Percentiles rank a stretch among this genome's conserved stretches.
Conservation (phyloP, 192 early-diverging fungal genomes). For the Chytriomyces sp. region DNA sequence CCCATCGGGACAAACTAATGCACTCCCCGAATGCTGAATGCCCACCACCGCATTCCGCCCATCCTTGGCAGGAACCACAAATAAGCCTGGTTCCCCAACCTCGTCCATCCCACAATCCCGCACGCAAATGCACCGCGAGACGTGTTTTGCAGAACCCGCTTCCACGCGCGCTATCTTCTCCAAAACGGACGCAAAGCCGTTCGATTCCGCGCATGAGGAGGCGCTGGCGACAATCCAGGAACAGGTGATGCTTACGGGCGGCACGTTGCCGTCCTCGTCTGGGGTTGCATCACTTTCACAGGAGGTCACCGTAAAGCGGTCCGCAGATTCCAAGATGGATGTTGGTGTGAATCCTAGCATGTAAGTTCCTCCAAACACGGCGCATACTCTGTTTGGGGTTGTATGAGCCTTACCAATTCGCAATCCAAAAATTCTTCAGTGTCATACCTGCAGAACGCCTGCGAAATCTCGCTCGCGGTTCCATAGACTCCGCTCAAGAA, state of each 20-base stretch:
- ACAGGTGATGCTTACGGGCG: too few relatives aligned
- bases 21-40: slow-evolving; percentile 17
- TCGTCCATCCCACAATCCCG: not conserved
- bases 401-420: not conserved
- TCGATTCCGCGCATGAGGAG: too few relatives aligned
- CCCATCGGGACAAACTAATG: slow-evolving; percentile 20
- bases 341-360: slow-evolving; percentile 55
- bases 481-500: slow-evolving; percentile 87
- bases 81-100: slow-evolving; percentile 18
- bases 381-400: slow-evolving; percentile 62
- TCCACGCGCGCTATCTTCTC: not conserved
- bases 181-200: not conserved
- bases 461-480: slow-evolving; percentile 83
- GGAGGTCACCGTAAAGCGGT: too few relatives aligned
- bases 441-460: slow-evolving; percentile 79
- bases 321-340: too few relatives aligned
- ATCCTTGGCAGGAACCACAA: slow-evolving; percentile 10
- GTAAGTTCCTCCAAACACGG: slow-evolving; percentile 90
- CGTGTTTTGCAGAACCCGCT: not conserved
- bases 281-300: too few relatives aligned
- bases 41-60: not conserved
- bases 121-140: slow-evolving; percentile 18
- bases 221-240: too few relatives aligned
- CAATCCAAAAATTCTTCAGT: not conserved
- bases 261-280: too few relatives aligned